Conservation (phyloP, 306 rosid species). For the Cucurbita maxima region DNA sequence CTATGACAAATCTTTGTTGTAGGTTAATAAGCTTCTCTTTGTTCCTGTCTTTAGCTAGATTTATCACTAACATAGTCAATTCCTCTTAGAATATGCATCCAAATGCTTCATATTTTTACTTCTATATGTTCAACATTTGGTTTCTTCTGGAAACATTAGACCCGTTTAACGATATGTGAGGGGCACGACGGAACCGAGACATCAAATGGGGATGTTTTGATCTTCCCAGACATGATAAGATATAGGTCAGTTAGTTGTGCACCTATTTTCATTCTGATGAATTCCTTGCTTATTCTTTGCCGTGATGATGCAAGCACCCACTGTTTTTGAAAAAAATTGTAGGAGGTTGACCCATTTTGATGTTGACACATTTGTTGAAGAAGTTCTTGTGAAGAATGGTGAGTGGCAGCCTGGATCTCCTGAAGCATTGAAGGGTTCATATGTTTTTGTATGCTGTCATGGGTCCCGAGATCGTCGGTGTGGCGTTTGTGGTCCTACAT, state of each 20-base stretch:
- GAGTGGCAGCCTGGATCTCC: constrained; percentile 93
- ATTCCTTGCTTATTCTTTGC: neutral
- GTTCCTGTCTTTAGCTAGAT: neutral
- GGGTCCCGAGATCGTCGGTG: constrained; percentile 90
- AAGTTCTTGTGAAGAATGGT: constrained; percentile 88
- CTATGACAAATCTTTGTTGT: neutral
- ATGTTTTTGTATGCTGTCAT: constrained; percentile 78
- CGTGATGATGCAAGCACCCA: neutral
- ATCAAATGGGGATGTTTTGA: constrained; percentile 89
- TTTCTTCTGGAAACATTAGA: constrained; percentile 24
- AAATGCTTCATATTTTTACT: neutral
- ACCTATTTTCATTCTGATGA: neutral
- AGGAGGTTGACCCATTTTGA: constrained; percentile 96
- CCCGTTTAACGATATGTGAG: constrained; percentile 78
- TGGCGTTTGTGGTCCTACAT: constrained; percentile 86
- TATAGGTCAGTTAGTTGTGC: constrained; percentile 49
- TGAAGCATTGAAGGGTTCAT: constrained; percentile 54
- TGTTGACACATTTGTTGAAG: constrained; percentile 91
- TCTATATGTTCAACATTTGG: constrained; percentile 3
- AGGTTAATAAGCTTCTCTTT: neutral
- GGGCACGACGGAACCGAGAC: constrained; percentile 92
- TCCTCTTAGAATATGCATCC: neutral
- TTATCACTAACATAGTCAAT: neutral
- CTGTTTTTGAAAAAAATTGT: constrained; percentile 5
- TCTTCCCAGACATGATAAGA: constrained; percentile 92